A percentile compares a stretch with the other conserved stretches of the same genome.
These are phyloP conservation scores for Porcisia deanei DNA, from an alignment of 208 protist genomes.

Conservation along the genomic window DNA sequence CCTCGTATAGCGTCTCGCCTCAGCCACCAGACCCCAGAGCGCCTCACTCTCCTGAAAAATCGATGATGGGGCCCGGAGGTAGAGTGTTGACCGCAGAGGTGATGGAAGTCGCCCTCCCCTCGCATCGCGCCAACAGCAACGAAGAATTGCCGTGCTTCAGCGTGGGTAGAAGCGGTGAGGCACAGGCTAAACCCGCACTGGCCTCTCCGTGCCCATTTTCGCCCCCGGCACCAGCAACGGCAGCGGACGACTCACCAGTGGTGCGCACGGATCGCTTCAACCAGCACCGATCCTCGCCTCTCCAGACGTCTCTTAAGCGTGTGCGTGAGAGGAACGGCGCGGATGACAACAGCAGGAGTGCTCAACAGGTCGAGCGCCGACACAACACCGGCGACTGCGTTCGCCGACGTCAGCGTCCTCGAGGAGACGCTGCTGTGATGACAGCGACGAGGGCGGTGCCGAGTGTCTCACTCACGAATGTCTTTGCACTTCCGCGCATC, in stretches of 20 bases:
- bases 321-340: not conserved
- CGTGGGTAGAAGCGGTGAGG: not conserved
- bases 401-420: not conserved
- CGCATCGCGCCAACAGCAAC: not conserved
- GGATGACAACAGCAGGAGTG: not conserved
- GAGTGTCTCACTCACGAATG: not conserved
- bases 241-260: not conserved
- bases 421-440: not conserved
- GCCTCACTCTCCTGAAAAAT: not conserved
- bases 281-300: not conserved
- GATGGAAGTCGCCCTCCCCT: not conserved
- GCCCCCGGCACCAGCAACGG: not conserved
- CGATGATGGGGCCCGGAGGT: not conserved
- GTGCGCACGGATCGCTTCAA: not conserved
- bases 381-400: not conserved
- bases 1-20: slow-evolving; percentile 27
- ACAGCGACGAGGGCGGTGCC: not conserved
- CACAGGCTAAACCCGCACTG: not conserved
- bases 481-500: slow-evolving; percentile 18
- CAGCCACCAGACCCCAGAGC: slow-evolving; percentile 28
- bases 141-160: not conserved
- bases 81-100: not conserved
- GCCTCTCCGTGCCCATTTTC: not conserved
- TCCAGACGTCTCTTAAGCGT: not conserved
- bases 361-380: not conserved